Percentiles rank a stretch among this genome's conserved stretches.
phyloP scores from a whole-genome alignment of 257 asterid species.

The Solanum tarapatanum region DNA sequence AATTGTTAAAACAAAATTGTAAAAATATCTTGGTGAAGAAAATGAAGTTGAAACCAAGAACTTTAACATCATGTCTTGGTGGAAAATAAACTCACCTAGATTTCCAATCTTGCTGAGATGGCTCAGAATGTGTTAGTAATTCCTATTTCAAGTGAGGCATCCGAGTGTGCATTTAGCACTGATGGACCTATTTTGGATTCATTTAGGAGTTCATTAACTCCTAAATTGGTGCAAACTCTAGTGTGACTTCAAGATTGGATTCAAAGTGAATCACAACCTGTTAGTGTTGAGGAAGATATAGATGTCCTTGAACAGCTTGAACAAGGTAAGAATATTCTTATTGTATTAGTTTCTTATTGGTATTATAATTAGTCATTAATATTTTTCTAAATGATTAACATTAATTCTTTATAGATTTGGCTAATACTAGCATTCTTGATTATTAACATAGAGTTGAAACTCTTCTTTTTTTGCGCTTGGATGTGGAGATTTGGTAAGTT shows the following conservation, averaged over 20 bases:
- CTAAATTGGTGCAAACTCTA: not conserved
- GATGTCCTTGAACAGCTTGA: not conserved
- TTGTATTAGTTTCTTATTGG: not conserved
- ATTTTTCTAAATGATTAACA: no score
- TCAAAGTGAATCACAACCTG: not conserved
- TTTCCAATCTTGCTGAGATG: not conserved
- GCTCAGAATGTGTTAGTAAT: not conserved
- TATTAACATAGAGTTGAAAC: not conserved
- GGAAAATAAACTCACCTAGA: not conserved
- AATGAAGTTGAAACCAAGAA: not conserved
- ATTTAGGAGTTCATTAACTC: not conserved
- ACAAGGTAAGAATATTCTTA: not conserved
- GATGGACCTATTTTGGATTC: not conserved
- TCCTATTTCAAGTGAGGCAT: no score
- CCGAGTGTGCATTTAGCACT: not conserved
- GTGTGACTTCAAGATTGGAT: not conserved
- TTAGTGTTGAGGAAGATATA: not conserved
- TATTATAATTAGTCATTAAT: not conserved
- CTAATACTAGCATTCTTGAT: not conserved
- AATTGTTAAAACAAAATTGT: not conserved
- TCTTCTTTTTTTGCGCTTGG: not conserved
- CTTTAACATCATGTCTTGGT: not conserved
- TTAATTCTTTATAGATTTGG: no score
- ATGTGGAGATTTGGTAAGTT: not conserved
- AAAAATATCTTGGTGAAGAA: not conserved